phyloP scores from a whole-genome alignment of 78 protist species.

The Dictyostelium brefeldianum region DNA sequence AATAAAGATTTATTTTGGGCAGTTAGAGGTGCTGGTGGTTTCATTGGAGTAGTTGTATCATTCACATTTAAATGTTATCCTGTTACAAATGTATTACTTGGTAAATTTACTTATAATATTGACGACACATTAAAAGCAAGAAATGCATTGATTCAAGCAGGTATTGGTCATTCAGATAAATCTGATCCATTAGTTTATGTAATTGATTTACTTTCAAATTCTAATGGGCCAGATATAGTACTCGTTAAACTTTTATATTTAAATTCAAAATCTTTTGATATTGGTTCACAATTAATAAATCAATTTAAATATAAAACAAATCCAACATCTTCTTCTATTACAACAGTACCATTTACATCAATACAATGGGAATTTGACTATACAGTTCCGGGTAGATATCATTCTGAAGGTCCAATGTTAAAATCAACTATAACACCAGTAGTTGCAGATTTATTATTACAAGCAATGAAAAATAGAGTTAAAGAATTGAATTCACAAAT shows the following conservation, averaged over 20 bases:
- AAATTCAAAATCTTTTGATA: no score
- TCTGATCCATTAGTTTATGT: not conserved
- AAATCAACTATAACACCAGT: not conserved
- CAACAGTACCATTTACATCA: not conserved
- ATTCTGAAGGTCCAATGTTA: slow-evolving; percentile 24
- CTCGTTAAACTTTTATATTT: not conserved
- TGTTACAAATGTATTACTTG: not conserved
- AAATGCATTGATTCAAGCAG: slow-evolving; percentile 2
- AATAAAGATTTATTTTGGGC: slow-evolving; percentile 63
- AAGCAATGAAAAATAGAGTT: not conserved
- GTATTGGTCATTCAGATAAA: not conserved
- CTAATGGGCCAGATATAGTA: not conserved
- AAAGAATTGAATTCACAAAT: not conserved
- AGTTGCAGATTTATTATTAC: not conserved
- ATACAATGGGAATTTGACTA: slow-evolving; percentile 7
- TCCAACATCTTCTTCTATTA: not conserved
- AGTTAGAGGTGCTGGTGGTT: slow-evolving; percentile 49
- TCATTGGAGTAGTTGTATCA: slow-evolving; percentile 24
- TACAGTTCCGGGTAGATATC: not conserved
- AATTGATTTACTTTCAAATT: not conserved
- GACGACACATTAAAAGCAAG: not conserved
- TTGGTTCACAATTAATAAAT: not conserved
- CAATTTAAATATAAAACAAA: not conserved
- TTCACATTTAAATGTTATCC: slow-evolving; percentile 19
- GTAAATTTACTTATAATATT: not conserved